Conservation (phyloP, 2,329 filamentous ascomycete species). For the Fusarium citri region DNA sequence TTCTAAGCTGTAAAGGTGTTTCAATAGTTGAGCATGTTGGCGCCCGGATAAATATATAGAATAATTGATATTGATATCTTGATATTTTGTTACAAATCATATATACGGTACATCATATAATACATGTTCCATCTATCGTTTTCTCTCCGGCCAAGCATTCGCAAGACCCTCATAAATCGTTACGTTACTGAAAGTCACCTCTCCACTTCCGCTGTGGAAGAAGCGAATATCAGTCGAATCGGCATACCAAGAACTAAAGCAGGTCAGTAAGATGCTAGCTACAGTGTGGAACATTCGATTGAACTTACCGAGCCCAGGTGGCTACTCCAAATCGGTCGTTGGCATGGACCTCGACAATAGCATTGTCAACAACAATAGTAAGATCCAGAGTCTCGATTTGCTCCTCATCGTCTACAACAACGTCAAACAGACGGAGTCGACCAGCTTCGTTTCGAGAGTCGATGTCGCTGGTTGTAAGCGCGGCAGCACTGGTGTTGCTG, state of each 20-base stretch:
- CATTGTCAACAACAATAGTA: constrained; percentile 56
- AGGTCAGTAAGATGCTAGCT: constrained; percentile 27
- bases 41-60: constrained; percentile 15
- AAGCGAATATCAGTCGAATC: constrained; percentile 51
- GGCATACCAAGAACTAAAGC: constrained; percentile 51
- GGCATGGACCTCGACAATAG: constrained; percentile 54
- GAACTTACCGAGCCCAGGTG: constrained; percentile 56
- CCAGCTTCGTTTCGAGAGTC: constrained; percentile 53
- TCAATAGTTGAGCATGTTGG: not conserved
- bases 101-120: not conserved
- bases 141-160: constrained; percentile 52
- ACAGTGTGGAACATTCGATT: not conserved
- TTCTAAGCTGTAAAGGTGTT: constrained; percentile 35
- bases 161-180: constrained; percentile 53
- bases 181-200: constrained; percentile 49
- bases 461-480: constrained; percentile 53
- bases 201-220: constrained; percentile 49
- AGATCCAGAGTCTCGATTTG: constrained; percentile 53
- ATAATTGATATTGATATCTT: not conserved
- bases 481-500: constrained; percentile 55
- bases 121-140: constrained; percentile 16
- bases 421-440: constrained; percentile 55
- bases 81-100: not conserved
- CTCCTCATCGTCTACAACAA: constrained; percentile 45
- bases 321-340: constrained; percentile 56